Conservation (phyloP, 2,329 filamentous ascomycete species). For the Magnaporthales sp. region DNA sequence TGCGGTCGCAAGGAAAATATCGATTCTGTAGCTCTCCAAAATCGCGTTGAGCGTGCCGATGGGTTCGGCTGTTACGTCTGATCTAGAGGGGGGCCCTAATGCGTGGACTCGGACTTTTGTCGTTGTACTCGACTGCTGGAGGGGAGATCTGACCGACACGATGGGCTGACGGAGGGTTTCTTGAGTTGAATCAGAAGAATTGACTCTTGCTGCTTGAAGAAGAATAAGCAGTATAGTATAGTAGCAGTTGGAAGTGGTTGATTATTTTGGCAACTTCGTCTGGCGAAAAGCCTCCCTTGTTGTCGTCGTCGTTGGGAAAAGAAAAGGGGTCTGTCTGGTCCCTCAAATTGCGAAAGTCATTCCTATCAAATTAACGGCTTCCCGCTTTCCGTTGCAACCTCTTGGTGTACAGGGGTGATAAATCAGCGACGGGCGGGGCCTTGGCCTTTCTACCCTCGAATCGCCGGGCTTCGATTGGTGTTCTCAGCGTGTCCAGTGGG, state of each 20-base stretch:
- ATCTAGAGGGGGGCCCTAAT: background rate
- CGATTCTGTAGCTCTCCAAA: background rate
- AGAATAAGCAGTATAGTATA: background rate
- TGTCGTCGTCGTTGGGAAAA: background rate
- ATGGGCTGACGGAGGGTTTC: background rate
- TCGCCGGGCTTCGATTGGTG: background rate
- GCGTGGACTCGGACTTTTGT: background rate
- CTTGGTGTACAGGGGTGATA: background rate
- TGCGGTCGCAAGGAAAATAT: conserved; percentile 12
- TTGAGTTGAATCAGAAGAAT: background rate
- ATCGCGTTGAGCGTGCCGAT: background rate
- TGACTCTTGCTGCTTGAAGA: background rate
- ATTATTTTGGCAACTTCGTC: background rate
- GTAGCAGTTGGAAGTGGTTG: background rate
- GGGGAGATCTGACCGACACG: too few relatives aligned
- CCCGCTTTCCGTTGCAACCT: background rate
- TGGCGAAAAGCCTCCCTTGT: background rate
- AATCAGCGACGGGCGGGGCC: background rate
- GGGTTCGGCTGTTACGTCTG: background rate
- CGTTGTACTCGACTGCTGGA: background rate
- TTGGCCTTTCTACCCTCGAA: background rate
- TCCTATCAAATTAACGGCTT: background rate
- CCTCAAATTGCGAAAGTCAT: background rate
- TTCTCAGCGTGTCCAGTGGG: background rate
- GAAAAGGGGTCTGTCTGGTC: background rate